A percentile compares a stretch with the other conserved stretches of the same genome.
Conservation (phyloP, 2,329 filamentous ascomycete species). For the Sporothrix brasiliensis region DNA sequence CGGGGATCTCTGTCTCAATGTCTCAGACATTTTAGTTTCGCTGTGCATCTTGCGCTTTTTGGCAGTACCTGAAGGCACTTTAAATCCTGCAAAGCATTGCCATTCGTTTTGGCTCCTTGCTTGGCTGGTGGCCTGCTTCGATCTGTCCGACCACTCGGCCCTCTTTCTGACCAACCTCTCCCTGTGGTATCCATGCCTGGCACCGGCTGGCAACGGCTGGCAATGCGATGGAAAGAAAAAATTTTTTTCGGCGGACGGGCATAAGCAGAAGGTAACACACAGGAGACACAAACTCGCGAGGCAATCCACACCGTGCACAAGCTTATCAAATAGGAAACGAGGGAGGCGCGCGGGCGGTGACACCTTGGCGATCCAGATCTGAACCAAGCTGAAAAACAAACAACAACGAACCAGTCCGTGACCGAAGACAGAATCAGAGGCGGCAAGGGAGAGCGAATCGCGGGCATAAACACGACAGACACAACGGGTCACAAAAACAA, state of each 20-base stretch:
- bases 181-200: background rate
- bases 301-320: constrained; percentile 11
- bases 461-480: background rate
- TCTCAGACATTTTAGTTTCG: constrained; percentile 7
- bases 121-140: background rate
- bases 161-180: constrained; percentile 4
- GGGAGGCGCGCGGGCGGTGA: background rate
- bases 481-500: background rate
- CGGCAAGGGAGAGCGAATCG: constrained; percentile 4
- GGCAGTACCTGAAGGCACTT: background rate
- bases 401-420: background rate
- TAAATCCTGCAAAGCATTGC: background rate
- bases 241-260: no score
- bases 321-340: constrained; percentile 14
- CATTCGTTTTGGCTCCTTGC: background rate
- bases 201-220: constrained; percentile 19
- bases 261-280: background rate
- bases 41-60: background rate
- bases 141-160: background rate
- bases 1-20: background rate
- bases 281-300: constrained; percentile 17
- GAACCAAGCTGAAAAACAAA: constrained; percentile 18
- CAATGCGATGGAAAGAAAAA: background rate
- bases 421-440: background rate
- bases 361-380: constrained; percentile 21